A percentile compares a stretch with the other conserved stretches of the same genome.
Evolutionary conservation across 345 rosid species (phyloP).

Genomic region (Acer yangbiense): DNA sequence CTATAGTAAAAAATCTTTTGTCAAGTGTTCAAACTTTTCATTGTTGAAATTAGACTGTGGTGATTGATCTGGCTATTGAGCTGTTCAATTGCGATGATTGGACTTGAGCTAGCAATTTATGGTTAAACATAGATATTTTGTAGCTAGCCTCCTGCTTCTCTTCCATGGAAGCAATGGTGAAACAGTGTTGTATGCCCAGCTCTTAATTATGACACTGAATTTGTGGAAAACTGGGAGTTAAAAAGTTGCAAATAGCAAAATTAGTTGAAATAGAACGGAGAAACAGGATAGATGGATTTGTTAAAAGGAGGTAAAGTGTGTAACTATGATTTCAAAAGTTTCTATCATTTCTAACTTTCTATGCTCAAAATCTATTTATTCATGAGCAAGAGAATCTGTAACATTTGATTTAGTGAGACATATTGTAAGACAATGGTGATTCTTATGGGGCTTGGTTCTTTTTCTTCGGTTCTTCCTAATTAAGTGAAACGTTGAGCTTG

Average conservation of each 20-base stretch:
- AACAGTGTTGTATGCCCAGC: not conserved
- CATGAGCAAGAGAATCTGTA: not conserved
- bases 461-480: constrained; percentile 10
- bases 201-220: not conserved
- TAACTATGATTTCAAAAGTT: not conserved
- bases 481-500: constrained; percentile 1
- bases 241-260: not conserved
- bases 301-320: not conserved
- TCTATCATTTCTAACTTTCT: not conserved
- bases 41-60: not conserved
- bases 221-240: not conserved
- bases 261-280: not conserved
- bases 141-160: not conserved
- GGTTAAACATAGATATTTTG: not conserved
- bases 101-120: not conserved
- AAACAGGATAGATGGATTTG: not conserved
- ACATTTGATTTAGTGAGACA: not conserved
- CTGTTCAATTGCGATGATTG: not conserved
- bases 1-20: no score
- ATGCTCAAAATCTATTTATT: not conserved
- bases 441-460: not conserved
- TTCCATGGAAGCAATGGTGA: not conserved
- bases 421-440: not conserved
- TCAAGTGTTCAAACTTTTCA: not conserved
- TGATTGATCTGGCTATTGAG: not conserved